These are phyloP conservation scores for Trypanosoma conorhini DNA, from an alignment of 208 protist genomes.

Conservation along the genomic window DNA sequence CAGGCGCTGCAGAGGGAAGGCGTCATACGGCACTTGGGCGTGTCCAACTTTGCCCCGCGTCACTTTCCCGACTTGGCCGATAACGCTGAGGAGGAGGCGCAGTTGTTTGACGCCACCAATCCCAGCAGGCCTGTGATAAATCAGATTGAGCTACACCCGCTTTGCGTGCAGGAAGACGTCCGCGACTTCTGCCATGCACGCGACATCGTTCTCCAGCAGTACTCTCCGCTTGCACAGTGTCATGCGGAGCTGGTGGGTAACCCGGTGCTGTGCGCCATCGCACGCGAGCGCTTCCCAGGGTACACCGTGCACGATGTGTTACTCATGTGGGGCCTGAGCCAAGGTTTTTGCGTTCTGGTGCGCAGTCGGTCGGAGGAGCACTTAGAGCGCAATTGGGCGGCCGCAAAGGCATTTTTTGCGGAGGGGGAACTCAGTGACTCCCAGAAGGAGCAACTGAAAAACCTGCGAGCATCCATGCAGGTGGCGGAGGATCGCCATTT, in stretches of 20 bases:
- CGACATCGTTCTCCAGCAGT: conserved; percentile 82
- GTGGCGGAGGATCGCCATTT: conserved; percentile 53
- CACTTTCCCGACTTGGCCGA: conserved; percentile 58
- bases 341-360: conserved; percentile 70
- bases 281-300: conserved; percentile 37
- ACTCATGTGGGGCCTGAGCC: conserved; percentile 74
- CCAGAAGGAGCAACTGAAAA: conserved; percentile 40
- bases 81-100: not conserved
- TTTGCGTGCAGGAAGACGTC: conserved; percentile 67
- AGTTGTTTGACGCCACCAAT: conserved; percentile 10
- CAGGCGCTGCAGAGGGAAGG: conserved; percentile 49
- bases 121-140: conserved; percentile 41
- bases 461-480: conserved; percentile 45
- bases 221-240: conserved; percentile 69
- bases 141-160: conserved; percentile 88
- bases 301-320: conserved; percentile 57
- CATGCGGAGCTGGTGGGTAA: conserved; percentile 54
- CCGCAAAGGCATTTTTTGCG: conserved; percentile 42
- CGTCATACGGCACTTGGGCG: conserved; percentile 59
- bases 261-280: conserved; percentile 41
- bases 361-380: conserved; percentile 52
- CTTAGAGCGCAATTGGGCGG: conserved; percentile 39
- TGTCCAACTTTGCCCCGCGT: conserved; percentile 78
- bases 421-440: conserved; percentile 37
- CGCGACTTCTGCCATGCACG: conserved; percentile 49